phyloP scores from a whole-genome alignment of 768 basidiomycete genomes.

The Rhizopogon vulgaris region DNA sequence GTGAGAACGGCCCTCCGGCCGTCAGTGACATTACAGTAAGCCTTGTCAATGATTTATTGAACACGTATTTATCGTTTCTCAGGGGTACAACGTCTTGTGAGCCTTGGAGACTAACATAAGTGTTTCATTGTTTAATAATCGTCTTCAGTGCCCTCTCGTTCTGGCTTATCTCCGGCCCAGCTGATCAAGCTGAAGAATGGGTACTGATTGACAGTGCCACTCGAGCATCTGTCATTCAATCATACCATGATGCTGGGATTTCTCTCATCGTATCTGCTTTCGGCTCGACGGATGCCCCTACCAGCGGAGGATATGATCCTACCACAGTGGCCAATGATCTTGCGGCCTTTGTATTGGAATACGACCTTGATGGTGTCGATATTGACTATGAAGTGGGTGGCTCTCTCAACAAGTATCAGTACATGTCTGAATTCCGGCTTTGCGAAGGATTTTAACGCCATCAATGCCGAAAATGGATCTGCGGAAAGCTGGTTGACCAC shows the following conservation, averaged over 20 bases:
- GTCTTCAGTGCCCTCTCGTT: slow-evolving; percentile 41
- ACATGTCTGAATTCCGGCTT: not conserved
- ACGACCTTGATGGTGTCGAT: slow-evolving; percentile 62
- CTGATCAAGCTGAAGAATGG: slow-evolving; percentile 58
- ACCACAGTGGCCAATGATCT: slow-evolving; percentile 54
- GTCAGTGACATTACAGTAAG: slow-evolving; percentile 26
- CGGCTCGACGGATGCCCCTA: slow-evolving; percentile 50
- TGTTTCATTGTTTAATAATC: not conserved
- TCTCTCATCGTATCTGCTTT: slow-evolving; percentile 61
- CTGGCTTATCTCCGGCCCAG: slow-evolving; percentile 48
- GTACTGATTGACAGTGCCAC: slow-evolving; percentile 37
- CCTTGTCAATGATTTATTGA: not conserved
- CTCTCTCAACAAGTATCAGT: not conserved
- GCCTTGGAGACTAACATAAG: slow-evolving; percentile 7
- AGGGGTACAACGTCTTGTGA: slow-evolving; percentile 60
- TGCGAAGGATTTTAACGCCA: slow-evolving; percentile 53
- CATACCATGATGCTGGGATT: slow-evolving; percentile 55
- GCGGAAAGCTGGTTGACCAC: slow-evolving; percentile 41
- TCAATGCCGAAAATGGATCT: slow-evolving; percentile 42
- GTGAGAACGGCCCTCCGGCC: slow-evolving; percentile 32
- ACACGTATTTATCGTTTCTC: not conserved
- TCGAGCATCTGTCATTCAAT: slow-evolving; percentile 41
- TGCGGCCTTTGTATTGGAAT: slow-evolving; percentile 59
- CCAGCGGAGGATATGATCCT: slow-evolving; percentile 53
- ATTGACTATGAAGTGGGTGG: slow-evolving; percentile 58